Evolutionary conservation across 495 filamentous ascomycete species (phyloP).

Genomic region (Staphylotrichum longicolle): DNA sequence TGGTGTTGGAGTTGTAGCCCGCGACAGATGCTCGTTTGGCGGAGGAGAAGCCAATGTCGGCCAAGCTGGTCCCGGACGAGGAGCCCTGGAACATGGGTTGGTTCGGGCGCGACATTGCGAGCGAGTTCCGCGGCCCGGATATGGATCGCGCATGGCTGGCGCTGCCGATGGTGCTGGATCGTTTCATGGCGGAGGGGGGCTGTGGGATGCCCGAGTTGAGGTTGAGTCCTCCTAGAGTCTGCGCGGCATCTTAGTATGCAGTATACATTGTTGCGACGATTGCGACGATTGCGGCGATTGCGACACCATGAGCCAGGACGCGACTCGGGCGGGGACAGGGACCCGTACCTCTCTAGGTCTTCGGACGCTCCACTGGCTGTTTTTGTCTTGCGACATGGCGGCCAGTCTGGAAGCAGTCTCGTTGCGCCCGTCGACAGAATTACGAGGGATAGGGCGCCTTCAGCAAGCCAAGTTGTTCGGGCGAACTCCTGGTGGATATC

Average conservation of each 20-base stretch:
- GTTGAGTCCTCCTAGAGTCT: constrained; percentile 78
- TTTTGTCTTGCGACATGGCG: constrained; percentile 71
- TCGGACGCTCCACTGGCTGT: constrained; percentile 65
- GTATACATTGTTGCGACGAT: background rate
- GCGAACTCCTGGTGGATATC: background rate
- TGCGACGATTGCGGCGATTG: background rate
- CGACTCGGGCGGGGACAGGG: constrained; percentile 1
- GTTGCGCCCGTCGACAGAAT: background rate
- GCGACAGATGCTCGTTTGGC: constrained; percentile 83
- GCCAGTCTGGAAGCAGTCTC: background rate
- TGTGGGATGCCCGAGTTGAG: constrained; percentile 80
- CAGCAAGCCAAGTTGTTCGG: background rate
- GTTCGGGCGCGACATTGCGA: constrained; percentile 72
- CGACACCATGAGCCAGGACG: background rate
- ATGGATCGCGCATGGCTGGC: constrained; percentile 71
- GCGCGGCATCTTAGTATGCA: constrained; percentile 13
- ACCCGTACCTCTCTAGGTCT: constrained; percentile 66
- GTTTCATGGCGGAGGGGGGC: constrained; percentile 92
- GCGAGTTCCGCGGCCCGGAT: constrained; percentile 81
- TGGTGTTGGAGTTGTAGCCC: constrained; percentile 61
- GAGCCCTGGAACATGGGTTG: constrained; percentile 82
- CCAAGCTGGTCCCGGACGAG: constrained; percentile 72
- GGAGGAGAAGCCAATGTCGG: constrained; percentile 75
- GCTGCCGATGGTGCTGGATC: constrained; percentile 77
- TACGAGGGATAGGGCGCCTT: no score